Evolutionary conservation across 768 basidiomycete genomes (phyloP).

Genomic region (Termitomyces titanicus): DNA sequence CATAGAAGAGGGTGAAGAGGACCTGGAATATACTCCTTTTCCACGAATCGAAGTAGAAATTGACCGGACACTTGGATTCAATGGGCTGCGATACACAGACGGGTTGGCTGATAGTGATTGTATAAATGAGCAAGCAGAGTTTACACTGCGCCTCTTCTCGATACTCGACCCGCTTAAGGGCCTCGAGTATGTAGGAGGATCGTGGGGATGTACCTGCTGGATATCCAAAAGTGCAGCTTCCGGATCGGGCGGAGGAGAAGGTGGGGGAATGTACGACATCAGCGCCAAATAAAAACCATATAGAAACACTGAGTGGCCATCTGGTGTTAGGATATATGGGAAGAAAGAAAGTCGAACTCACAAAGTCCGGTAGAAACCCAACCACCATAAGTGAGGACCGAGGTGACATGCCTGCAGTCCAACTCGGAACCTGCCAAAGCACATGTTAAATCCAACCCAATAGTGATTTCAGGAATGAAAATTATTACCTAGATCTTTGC

Average conservation of each 20-base stretch:
- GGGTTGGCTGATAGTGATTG: neutral
- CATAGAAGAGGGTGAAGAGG: neutral
- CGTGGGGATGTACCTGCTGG: conserved; percentile 1
- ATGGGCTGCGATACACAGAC: neutral
- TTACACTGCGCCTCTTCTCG: neutral
- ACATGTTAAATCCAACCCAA: neutral
- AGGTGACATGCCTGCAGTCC: conserved; percentile 27
- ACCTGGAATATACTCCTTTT: neutral
- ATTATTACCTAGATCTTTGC: conserved; percentile 28
- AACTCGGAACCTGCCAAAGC: conserved; percentile 19
- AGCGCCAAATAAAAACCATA: conserved; percentile 25
- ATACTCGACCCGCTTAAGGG: neutral
- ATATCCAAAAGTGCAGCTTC: conserved; percentile 18
- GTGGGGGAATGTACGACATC: conserved; percentile 27
- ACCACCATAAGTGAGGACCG: conserved; percentile 25
- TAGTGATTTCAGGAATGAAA: neutral
- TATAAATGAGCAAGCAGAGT: neutral
- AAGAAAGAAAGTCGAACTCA: conserved; percentile 18
- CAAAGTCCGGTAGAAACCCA: conserved; percentile 31
- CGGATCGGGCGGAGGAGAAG: conserved; percentile 18
- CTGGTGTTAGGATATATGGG: neutral
- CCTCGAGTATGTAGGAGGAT: conserved; percentile 5
- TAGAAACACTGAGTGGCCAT: conserved; percentile 18
- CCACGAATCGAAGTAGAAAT: neutral
- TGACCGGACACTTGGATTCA: neutral